Percentiles rank a stretch among this genome's conserved stretches.
Evolutionary conservation across 192 early-diverging fungal species (phyloP).

Genomic region (Phlyctochytrium planicorne): DNA sequence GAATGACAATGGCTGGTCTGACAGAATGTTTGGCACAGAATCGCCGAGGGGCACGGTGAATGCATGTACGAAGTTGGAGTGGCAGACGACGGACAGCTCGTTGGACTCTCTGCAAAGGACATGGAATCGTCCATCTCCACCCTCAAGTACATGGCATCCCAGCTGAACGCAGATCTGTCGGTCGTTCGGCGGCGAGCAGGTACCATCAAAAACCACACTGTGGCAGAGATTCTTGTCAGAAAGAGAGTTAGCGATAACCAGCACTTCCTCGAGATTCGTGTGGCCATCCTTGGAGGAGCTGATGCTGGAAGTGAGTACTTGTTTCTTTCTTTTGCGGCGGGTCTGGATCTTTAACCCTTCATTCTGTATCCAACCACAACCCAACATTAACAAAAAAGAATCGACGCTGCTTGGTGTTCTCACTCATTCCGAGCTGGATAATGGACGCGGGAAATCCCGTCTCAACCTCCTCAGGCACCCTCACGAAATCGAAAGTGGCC

Average conservation of each 20-base stretch:
- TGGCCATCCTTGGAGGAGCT: conserved; percentile 79
- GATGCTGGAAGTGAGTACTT: conserved; percentile 59
- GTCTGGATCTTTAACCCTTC: not conserved
- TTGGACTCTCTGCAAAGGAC: conserved; percentile 66
- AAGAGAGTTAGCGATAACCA: conserved; percentile 57
- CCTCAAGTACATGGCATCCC: conserved; percentile 58
- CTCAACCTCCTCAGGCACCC: conserved; percentile 85
- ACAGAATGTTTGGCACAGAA: conserved; percentile 16
- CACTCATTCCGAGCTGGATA: conserved; percentile 79
- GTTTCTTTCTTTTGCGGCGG: not conserved
- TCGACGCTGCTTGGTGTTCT: conserved; percentile 84
- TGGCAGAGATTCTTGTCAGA: conserved; percentile 78
- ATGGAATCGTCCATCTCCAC: conserved; percentile 62
- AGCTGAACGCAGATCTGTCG: conserved; percentile 67
- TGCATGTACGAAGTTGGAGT: conserved; percentile 91
- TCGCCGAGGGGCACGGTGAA: conserved; percentile 86
- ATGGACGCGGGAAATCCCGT: conserved; percentile 80
- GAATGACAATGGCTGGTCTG: too few species aligned
- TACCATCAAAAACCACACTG: conserved; percentile 34
- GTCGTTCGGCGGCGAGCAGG: conserved; percentile 50
- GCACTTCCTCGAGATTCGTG: conserved; percentile 75
- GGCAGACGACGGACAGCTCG: conserved; percentile 75
- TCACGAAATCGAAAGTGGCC: conserved; percentile 90
- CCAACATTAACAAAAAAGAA: conserved; percentile 39
- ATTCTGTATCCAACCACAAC: too few species aligned